A percentile compares a stretch with the other conserved stretches of the same genome.
Evolutionary conservation across 768 basidiomycete genomes (phyloP).

Genomic region (Sporobolomyces pararoseus): DNA sequence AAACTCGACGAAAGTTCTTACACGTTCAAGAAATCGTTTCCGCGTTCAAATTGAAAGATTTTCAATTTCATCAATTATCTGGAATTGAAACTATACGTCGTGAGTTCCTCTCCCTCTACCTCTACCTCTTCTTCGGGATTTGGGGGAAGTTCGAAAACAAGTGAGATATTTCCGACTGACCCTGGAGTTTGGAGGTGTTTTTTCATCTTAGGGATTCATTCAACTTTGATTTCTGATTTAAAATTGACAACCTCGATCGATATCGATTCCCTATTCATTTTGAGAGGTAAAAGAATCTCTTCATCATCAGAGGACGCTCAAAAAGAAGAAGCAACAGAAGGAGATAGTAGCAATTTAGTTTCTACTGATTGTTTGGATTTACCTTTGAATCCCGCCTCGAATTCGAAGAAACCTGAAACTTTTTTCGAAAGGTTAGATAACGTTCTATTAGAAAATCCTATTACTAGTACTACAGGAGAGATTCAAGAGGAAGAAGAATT

Average conservation of each 20-base stretch:
- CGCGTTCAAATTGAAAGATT: slow-evolving; percentile 17
- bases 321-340: too few species aligned
- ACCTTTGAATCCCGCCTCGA: neutral
- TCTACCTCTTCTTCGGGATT: neutral
- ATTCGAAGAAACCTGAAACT: neutral
- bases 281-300: too few species aligned
- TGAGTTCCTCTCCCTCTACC: neutral
- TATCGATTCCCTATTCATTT: too few species aligned
- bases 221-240: too few species aligned
- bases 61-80: neutral
- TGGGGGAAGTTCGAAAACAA: too few species aligned
- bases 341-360: too few species aligned
- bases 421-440: slow-evolving; percentile 21
- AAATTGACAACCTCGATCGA: too few species aligned
- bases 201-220: too few species aligned
- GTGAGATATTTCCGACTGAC: too few species aligned
- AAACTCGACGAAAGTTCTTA: slow-evolving; percentile 23
- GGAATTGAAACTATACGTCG: neutral
- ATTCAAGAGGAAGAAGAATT: neutral
- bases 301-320: too few species aligned
- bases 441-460: neutral
- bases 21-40: slow-evolving; percentile 29
- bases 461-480: neutral
- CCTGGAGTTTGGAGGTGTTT: too few species aligned
- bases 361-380: too few species aligned